phyloP scores from a whole-genome alignment of 768 basidiomycete species.

The Russula vinacea region DNA sequence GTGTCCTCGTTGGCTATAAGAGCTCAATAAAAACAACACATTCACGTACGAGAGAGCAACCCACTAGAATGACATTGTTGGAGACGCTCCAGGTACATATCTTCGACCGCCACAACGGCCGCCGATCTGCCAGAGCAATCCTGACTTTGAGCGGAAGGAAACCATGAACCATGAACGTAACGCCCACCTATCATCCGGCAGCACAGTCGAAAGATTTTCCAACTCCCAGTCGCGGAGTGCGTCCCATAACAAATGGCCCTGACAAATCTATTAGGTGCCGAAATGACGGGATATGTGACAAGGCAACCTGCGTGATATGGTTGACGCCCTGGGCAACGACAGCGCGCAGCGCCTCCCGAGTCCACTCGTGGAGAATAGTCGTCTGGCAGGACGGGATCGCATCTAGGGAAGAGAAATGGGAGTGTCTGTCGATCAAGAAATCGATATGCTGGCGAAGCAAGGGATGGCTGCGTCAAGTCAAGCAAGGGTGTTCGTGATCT shows the following conservation, averaged over 20 bases:
- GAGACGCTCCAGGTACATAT: constrained; percentile 62
- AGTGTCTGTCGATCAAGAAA: constrained; percentile 48
- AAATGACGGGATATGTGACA: not conserved
- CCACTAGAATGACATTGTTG: constrained; percentile 73
- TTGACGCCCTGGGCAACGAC: constrained; percentile 54
- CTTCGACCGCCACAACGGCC: constrained; percentile 53
- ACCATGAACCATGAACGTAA: not conserved
- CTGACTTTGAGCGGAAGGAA: not conserved
- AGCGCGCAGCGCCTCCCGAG: constrained; percentile 49
- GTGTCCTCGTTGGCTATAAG: constrained; percentile 74
- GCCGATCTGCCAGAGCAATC: constrained; percentile 37
- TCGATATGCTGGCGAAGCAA: constrained; percentile 66
- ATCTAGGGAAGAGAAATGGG: constrained; percentile 39
- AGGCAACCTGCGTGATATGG: constrained; percentile 61
- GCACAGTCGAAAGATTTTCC: constrained; percentile 52
- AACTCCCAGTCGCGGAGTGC: constrained; percentile 71
- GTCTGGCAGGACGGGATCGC: constrained; percentile 48
- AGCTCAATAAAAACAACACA: not conserved
- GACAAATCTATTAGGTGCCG: constrained; percentile 12
- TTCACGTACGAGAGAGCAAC: constrained; percentile 26
- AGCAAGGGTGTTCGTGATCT: constrained; percentile 29
- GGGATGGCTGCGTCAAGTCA: constrained; percentile 57
- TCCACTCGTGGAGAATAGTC: constrained; percentile 65
- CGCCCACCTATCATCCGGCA: constrained; percentile 48
- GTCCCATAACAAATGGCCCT: constrained; percentile 77